Percentiles rank a stretch among this genome's conserved stretches.
phyloP scores from a whole-genome alignment of 805 yeast genomes.

The Osmozyma mogii region DNA sequence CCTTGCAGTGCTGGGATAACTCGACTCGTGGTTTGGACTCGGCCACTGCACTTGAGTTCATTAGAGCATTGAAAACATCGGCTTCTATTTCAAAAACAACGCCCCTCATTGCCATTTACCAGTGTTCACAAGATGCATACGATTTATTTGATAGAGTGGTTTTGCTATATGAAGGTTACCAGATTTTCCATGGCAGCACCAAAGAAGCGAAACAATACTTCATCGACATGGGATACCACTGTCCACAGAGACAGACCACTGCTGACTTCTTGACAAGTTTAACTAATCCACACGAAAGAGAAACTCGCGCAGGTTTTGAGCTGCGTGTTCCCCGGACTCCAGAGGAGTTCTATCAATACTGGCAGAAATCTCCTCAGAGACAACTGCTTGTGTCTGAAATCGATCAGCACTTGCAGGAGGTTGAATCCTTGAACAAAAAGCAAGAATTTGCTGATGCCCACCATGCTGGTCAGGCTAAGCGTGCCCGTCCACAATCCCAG shows the following conservation, averaged over 20 bases:
- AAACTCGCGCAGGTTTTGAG: constrained; percentile 35
- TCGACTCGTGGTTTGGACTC: constrained; percentile 83
- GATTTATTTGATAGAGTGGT: constrained; percentile 55
- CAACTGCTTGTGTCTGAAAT: constrained; percentile 8
- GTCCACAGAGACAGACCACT: constrained; percentile 52
- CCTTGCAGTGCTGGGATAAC: constrained; percentile 69
- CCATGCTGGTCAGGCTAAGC: constrained; percentile 43
- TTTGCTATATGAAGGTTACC: constrained; percentile 50
- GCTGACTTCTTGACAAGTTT: constrained; percentile 52
- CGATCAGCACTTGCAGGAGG: constrained; percentile 4
- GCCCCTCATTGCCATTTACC: constrained; percentile 56
- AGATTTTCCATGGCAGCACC: constrained; percentile 45
- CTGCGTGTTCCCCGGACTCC: constrained; percentile 36
- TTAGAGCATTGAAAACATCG: constrained; percentile 55
- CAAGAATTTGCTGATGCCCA: constrained; percentile 32
- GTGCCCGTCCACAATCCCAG: constrained; percentile 40
- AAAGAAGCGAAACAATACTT: constrained; percentile 41
- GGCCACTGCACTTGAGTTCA: constrained; percentile 73
- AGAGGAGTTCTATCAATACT: constrained; percentile 17
- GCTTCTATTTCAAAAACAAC: constrained; percentile 45
- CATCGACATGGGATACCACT: constrained; percentile 46
- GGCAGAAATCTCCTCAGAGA: constrained; percentile 41
- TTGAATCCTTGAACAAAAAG: constrained; percentile 8
- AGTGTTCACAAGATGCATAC: constrained; percentile 61
- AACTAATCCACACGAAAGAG: constrained; percentile 47